Percentiles rank a stretch among this genome's conserved stretches.
Conservation (phyloP, 2,329 filamentous ascomycete genomes). For the Colletotrichum tabaci region DNA sequence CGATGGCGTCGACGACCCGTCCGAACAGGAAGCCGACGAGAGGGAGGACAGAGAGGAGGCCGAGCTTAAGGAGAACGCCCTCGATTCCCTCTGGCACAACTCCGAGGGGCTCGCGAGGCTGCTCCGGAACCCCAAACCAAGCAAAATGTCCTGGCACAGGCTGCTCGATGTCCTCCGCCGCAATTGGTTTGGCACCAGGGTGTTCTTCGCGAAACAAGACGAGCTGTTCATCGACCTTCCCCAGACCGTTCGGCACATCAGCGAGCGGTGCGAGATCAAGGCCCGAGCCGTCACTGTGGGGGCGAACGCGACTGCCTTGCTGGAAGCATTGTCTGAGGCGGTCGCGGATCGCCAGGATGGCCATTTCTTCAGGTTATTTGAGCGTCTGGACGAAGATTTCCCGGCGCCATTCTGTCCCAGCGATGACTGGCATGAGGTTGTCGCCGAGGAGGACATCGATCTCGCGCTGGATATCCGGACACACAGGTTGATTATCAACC, state of each 20-base stretch:
- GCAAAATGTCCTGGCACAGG: constrained; percentile 12
- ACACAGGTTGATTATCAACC: constrained; percentile 50
- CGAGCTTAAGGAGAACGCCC: constrained; percentile 36
- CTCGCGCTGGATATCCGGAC: constrained; percentile 57
- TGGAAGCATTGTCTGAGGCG: constrained; percentile 46
- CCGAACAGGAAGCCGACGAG: constrained; percentile 21
- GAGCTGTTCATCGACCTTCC: constrained; percentile 50
- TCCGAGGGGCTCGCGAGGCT: constrained; percentile 48
- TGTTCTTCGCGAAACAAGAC: constrained; percentile 45
- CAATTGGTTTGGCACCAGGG: constrained; percentile 47
- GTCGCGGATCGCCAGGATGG: constrained; percentile 39
- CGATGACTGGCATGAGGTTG: constrained; percentile 16
- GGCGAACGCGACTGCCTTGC: constrained; percentile 55
- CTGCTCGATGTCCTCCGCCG: constrained; percentile 38
- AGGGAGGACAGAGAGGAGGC: constrained; percentile 16
- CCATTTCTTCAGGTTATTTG: constrained; percentile 47
- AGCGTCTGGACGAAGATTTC: constrained; percentile 51
- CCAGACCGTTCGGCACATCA: constrained; percentile 21
- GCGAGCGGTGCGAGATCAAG: constrained; percentile 2
- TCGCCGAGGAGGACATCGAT: constrained; percentile 42
- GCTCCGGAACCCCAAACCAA: constrained; percentile 40
- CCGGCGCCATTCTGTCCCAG: constrained; percentile 46
- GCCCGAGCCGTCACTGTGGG: constrained; percentile 46
- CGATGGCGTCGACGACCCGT: constrained; percentile 14
- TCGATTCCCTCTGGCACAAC: constrained; percentile 48